These are phyloP conservation scores for Alloascoidea hylecoeti DNA, from an alignment of 805 yeast species.

Conservation along the genomic window DNA sequence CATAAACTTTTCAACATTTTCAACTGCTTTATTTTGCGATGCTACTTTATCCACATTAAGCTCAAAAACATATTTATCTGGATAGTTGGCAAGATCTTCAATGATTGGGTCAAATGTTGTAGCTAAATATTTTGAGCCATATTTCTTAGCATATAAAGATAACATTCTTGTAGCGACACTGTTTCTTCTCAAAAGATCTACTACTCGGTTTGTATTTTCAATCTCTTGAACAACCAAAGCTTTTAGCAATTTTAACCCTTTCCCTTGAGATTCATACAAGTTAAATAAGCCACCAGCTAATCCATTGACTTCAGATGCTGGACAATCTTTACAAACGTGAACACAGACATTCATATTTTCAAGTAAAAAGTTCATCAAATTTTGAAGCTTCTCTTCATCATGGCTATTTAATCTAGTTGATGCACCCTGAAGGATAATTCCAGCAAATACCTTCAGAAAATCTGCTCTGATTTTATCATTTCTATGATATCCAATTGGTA, in stretches of 20 bases:
- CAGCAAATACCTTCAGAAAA: neutral
- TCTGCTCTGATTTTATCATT: neutral
- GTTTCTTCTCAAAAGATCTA: slow-evolving; percentile 68
- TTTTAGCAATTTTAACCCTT: slow-evolving; percentile 25
- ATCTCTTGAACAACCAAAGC: slow-evolving; percentile 52
- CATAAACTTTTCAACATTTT: neutral
- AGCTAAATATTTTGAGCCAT: slow-evolving; percentile 45
- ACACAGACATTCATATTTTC: slow-evolving; percentile 23
- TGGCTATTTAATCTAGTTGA: neutral
- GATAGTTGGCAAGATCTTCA: slow-evolving; percentile 31
- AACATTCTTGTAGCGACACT: slow-evolving; percentile 70
- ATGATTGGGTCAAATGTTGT: slow-evolving; percentile 41
- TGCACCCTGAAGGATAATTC: neutral
- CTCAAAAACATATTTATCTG: slow-evolving; percentile 38
- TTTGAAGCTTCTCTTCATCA: neutral
- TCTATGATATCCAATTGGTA: neutral
- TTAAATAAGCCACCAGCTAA: slow-evolving; percentile 52
- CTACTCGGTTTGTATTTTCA: slow-evolving; percentile 37
- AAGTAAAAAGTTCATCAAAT: neutral
- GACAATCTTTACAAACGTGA: slow-evolving; percentile 45
- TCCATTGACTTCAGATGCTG: slow-evolving; percentile 55
- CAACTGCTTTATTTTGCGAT: slow-evolving; percentile 7
- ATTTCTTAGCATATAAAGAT: slow-evolving; percentile 57
- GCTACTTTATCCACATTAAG: slow-evolving; percentile 33
- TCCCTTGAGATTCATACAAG: slow-evolving; percentile 29